Conservation (phyloP, 2,329 filamentous ascomycete genomes). For the Phoma sp. region DNA sequence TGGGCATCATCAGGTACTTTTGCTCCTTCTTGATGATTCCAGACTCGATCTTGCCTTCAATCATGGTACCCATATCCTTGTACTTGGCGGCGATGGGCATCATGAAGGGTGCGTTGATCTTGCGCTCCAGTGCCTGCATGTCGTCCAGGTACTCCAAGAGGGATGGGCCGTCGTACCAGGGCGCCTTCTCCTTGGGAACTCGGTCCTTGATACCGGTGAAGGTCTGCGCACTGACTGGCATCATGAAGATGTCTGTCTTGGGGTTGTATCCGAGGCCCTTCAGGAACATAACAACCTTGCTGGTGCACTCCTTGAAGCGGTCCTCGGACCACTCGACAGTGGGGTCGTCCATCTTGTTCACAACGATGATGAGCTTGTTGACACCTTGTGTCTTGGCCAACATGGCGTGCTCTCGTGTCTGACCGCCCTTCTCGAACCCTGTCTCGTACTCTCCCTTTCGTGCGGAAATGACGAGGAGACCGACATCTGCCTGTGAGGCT, state of each 20-base stretch:
- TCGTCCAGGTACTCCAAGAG: conserved; percentile 93
- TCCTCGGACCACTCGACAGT: conserved; percentile 96
- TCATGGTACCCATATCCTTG: conserved; percentile 94
- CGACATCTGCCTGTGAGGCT: conserved; percentile 69
- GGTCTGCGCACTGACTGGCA: conserved; percentile 93
- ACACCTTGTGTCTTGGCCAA: conserved; percentile 98
- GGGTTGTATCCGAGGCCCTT: conserved; percentile 93
- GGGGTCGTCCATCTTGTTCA: conserved; percentile 98
- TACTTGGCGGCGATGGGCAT: conserved; percentile 98
- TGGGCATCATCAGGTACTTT: conserved; percentile 92
- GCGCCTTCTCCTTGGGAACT: conserved; percentile 72
- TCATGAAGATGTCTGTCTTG: conserved; percentile 91
- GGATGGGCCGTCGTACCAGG: conserved; percentile 89
- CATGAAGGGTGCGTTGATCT: conserved; percentile 98
- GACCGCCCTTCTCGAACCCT: conserved; percentile 94
- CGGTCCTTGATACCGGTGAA: conserved; percentile 87
- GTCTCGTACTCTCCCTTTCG: conserved; percentile 99
- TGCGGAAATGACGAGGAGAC: conserved; percentile 93
- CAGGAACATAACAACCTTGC: conserved; percentile 85
- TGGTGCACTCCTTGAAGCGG: conserved; percentile 90
- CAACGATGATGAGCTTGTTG: conserved; percentile 88
- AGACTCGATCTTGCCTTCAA: conserved; percentile 96
- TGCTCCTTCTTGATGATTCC: conserved; percentile 89
- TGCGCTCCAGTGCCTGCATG: conserved; percentile 92
- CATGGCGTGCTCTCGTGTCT: conserved; percentile 97